phyloP scores from a whole-genome alignment of 208 protist genomes.

The Lotmaria passim region DNA sequence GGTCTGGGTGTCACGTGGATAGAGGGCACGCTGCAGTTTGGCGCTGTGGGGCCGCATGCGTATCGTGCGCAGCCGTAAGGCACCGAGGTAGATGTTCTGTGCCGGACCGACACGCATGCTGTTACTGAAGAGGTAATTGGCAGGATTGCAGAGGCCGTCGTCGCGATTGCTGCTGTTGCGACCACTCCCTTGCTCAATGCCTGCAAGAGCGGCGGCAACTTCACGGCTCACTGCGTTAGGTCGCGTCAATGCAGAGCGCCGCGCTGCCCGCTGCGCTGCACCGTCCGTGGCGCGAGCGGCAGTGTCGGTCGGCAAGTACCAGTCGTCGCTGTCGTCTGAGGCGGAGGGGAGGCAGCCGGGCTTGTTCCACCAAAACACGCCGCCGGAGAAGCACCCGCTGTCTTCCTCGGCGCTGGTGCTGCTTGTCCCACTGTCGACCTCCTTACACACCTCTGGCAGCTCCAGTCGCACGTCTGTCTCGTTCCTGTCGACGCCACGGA shows the following conservation, averaged over 20 bases:
- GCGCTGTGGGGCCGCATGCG: conserved; percentile 17
- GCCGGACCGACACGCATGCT: background rate
- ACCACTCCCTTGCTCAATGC: background rate
- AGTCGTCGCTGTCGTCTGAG: background rate
- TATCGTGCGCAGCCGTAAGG: conserved; percentile 17
- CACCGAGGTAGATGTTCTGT: conserved; percentile 23
- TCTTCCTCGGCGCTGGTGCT: background rate
- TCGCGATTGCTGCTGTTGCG: background rate
- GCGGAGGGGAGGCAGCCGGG: background rate
- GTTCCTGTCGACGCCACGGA: background rate
- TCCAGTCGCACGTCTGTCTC: too few species aligned
- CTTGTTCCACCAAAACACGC: too few species aligned
- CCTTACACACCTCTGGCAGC: background rate
- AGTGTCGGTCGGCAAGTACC: too few species aligned
- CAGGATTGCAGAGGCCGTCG: background rate
- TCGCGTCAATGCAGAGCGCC: too few species aligned
- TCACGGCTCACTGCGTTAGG: too few species aligned
- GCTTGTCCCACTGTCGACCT: background rate
- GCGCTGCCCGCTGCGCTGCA: too few species aligned
- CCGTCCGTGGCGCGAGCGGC: too few species aligned
- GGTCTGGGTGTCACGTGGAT: background rate
- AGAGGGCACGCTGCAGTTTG: conserved; percentile 18
- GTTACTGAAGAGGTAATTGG: background rate
- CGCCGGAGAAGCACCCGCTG: too few species aligned
- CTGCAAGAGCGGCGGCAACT: background rate